Conservation (phyloP, 108 stramenopile species). For the Pseudonitzschia delicatissima region DNA sequence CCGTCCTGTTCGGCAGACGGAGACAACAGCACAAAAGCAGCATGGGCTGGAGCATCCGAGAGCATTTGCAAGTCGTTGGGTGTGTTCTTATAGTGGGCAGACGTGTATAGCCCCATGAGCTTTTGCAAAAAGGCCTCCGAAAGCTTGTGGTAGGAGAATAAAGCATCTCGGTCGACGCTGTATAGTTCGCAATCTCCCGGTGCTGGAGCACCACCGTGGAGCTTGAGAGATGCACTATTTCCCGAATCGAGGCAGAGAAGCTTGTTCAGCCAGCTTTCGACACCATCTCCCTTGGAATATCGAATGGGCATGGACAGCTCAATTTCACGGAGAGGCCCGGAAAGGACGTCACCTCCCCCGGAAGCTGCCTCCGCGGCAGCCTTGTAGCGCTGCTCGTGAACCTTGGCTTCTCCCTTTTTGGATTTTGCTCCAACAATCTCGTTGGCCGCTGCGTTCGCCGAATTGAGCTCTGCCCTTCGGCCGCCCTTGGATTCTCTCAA, state of each 20-base stretch:
- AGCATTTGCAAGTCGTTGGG: slow-evolving; percentile 99
- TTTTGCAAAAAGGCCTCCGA: slow-evolving; percentile 98
- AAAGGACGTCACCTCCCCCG: slow-evolving; percentile 19
- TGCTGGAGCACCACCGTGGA: slow-evolving; percentile 87
- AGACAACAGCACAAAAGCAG: slow-evolving; percentile 94
- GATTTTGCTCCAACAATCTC: slow-evolving; percentile 64
- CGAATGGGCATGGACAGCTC: slow-evolving; percentile 94
- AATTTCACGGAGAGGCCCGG: slow-evolving; percentile 78
- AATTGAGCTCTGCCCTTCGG: slow-evolving; percentile 39
- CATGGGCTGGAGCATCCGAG: slow-evolving; percentile 97
- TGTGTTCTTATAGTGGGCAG: slow-evolving; percentile 99
- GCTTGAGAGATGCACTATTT: slow-evolving; percentile 39
- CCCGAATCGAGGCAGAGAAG: slow-evolving; percentile 93
- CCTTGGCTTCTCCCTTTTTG: slow-evolving; percentile 88
- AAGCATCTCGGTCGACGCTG: slow-evolving; percentile 96
- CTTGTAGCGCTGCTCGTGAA: slow-evolving; percentile 89
- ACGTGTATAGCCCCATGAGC: slow-evolving; percentile 95
- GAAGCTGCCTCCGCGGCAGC: slow-evolving; percentile 68
- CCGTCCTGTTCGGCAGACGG: slow-evolving; percentile 86
- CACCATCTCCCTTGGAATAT: slow-evolving; percentile 88
- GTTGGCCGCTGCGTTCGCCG: slow-evolving; percentile 62
- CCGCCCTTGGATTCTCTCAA: slow-evolving; percentile 78
- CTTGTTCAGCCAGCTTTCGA: slow-evolving; percentile 95
- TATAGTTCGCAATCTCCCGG: slow-evolving; percentile 95
- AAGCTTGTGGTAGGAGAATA: slow-evolving; percentile 97